Evolutionary conservation across 345 rosid species (phyloP), one percentile per base, ranked within the genome.

Genomic region (Pistacia vera): DNA sequence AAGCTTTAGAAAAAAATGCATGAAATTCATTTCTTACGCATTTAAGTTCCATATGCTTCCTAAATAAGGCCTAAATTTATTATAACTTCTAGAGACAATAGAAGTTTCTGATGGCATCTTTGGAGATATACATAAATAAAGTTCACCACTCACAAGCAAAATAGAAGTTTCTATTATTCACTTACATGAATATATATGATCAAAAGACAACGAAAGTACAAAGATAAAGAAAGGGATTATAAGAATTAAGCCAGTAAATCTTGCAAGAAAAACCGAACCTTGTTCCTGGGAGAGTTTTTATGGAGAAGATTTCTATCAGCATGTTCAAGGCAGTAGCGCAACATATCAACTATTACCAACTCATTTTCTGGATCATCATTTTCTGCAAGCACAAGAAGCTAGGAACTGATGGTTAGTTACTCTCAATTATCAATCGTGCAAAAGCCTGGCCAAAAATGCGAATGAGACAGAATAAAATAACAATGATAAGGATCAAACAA

Each of bases 261-360:
- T 63, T 44, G n/a, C 2, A 63, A 35, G 73, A 58, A 60, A 55
- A 20, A 74, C 33, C 70, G 63, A 68, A 92, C 94, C 93, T 87
- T 86, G 64, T 77, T 54, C 58, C 63, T 64, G 17, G 63, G 20
- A 74, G 61, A 66, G 67, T 74, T 81, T 85, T 71, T 85, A 72
- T 3, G 79, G 18, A 89, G 91, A 28, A 94, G 80, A 81, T 91
- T 83, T 78, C 88, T 90, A 71, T 94, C 98, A 49, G 93, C 93
- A 36, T 88, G 94, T 81, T 92, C 93, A 49, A 94, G 92, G 72
- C 89, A 87, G 81, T 92, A 86, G 54, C 86, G 86, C 82, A 94
- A 74, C 96, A 94, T 85, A 68, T 89, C 86, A 46, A 83, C 66
- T 54, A 90, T 78, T 64, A 89, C 44, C 62, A 89, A 77, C 63